Percentiles rank a stretch among this genome's conserved stretches.
These are phyloP conservation scores for Boletus huronensis DNA, from an alignment of 768 basidiomycete species.

Conservation along the genomic window DNA sequence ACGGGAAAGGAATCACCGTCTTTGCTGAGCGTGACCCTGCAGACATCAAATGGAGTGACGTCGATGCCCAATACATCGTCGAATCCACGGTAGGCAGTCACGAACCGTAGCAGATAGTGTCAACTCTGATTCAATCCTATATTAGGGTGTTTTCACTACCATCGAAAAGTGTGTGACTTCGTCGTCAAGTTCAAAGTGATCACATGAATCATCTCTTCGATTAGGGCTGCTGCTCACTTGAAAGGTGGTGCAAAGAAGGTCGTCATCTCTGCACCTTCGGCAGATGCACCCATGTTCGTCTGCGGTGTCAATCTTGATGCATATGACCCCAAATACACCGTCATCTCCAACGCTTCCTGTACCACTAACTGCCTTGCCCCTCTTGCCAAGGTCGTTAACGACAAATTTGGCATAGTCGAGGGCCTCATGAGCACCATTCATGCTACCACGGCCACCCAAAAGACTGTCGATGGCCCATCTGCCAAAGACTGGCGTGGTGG, in stretches of 20 bases:
- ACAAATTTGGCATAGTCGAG: conserved; percentile 95
- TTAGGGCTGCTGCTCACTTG: conserved; percentile 83
- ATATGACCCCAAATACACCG: conserved; percentile 85
- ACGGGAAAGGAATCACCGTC: conserved; percentile 73
- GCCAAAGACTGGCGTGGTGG: conserved; percentile 97
- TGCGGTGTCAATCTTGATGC: conserved; percentile 92
- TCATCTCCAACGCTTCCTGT: conserved; percentile 99
- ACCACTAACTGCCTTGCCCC: conserved; percentile 99
- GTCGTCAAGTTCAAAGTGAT: background rate
- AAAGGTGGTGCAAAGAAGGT: conserved; percentile 99
- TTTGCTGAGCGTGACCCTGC: conserved; percentile 86
- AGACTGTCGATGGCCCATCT: conserved; percentile 93
- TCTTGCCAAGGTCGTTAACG: conserved; percentile 95
- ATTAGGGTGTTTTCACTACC: conserved; percentile 94
- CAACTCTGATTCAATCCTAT: conserved; percentile 2
- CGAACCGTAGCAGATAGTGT: background rate
- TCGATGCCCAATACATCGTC: conserved; percentile 89
- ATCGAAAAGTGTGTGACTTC: conserved; percentile 63
- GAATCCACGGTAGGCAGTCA: conserved; percentile 78
- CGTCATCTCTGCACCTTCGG: conserved; percentile 98
- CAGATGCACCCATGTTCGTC: conserved; percentile 94
- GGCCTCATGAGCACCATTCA: conserved; percentile 99
- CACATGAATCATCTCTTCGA: background rate
- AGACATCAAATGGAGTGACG: conserved; percentile 75
- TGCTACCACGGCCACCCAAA: conserved; percentile 93